Base-by-base conservation (phyloP, 139 green algal species). In the Pseudopediastrum boryanum region DNA sequence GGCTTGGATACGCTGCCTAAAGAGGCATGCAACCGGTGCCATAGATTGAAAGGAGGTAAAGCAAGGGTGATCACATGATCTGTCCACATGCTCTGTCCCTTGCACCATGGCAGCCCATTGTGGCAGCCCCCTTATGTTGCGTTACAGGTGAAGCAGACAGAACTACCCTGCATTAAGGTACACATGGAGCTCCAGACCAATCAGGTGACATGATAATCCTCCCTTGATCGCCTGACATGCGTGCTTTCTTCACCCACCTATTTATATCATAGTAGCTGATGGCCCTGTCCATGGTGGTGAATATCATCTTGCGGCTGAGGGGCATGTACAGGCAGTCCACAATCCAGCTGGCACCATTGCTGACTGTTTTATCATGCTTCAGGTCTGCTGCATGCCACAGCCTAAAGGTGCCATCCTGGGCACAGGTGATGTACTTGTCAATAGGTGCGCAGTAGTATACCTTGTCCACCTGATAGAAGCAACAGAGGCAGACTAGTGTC, bases 251-350 rank as follows among this genome's bases (percentile, higher is more conserved):
- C 27, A 23, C 54, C 7, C 74, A 65, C 74, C 74, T 81, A 65
- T 90, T 87, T 1, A 91, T 80, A 48, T 95, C 91, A 69, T 94
- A 96, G 61, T 90, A 95, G 27, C 75, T 89, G 64, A 96, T 88
- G 36, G 89, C 83, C 2, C 90, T 81, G 76, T 96, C 91, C 27
- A 90, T 88, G 10, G 89, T 87, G 6, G 89, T 87, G 59, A 94
- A 89, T 12, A 90, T 85, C 39, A 95, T 83, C 71, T 91, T 91
- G 25, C 86, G 79, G 1, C 80, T 78, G 51, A 82, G 48, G 1
- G 86, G 83, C 79, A 94, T 82, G 68, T 90, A 91, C 2, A 89
- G 42, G 58, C 77, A 85, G 80, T 92, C 87, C 3, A 85, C 94
- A 58, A 95, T 89, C 92, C 92, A 96, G 41, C 65, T 82, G 42